Percentiles rank a stretch among this genome's conserved stretches.
phyloP scores from a whole-genome alignment of 73 alveolate genomes.

The Paramecium octaurelia region DNA sequence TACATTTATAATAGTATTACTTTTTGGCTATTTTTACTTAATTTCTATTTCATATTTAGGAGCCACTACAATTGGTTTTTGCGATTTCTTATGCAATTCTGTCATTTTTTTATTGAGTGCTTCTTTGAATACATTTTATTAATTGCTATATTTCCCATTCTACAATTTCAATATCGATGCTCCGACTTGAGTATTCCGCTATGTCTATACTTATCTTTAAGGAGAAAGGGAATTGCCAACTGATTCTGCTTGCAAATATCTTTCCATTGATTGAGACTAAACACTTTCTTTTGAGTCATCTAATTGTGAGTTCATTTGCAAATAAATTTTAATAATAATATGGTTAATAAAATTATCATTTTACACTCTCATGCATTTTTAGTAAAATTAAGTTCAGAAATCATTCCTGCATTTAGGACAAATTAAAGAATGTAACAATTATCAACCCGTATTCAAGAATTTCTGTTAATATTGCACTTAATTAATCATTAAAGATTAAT shows the following conservation, averaged over 20 bases:
- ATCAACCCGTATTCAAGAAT: no score
- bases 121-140: background rate
- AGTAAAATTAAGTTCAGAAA: background rate
- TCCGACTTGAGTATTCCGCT: background rate
- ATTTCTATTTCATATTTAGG: background rate
- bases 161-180: background rate
- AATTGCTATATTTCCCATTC: background rate
- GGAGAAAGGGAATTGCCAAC: background rate
- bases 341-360: background rate
- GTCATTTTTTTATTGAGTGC: background rate
- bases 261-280: background rate
- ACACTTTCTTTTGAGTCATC: conserved; percentile 31
- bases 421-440: background rate
- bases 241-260: background rate
- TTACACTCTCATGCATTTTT: background rate
- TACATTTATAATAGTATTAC: background rate
- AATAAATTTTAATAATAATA: conserved; percentile 9
- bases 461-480: no score
- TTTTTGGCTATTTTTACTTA: background rate
- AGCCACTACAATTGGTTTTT: background rate
- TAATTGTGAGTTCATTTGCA: background rate
- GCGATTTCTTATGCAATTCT: background rate
- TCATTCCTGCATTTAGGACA: no score
- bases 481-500: no score
- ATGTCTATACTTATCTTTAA: background rate